Base-by-base conservation (phyloP, 495 filamentous ascomycete genomes). In the Penicillium cataractarum region DNA sequence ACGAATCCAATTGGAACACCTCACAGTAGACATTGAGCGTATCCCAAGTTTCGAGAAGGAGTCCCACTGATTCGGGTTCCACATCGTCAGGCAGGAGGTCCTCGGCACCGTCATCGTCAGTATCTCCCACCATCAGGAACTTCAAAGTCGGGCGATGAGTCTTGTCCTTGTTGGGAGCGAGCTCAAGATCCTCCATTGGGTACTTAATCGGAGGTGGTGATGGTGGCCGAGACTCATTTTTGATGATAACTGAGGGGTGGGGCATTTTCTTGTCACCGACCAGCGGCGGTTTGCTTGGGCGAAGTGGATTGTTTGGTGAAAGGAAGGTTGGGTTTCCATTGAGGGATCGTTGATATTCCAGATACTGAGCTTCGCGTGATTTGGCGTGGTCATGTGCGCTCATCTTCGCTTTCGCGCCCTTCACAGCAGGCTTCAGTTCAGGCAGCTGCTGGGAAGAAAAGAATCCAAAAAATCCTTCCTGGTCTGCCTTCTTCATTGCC, bases 21-120 rank as follows among this genome's bases (percentile, higher is more conserved):
- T 97, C 91, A 67, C 92, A 96, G 70, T 96, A 97, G 33, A 98
- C 94, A 69, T 97, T 98, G 26, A 99, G 82, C 6, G 93, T 97
- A 62, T 96, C 90, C 96, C 96, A 99, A 0, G 89, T 92, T 74
- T 97, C 93, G 29, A 97, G 78, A 10, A 97, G 78, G 13, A 84
- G 81, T 1, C 92, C 92, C 10, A 96, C 86, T 3, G 91, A 92
- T 67, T 90, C 85, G 84, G 92, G 92, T 17, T 84, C 76, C 57
- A 97, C 86, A 40, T 87, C 87, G 62, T 85, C 83, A n/a, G 72
- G 67, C 62, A 82, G 59, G 7, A 80, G 64, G 53, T 80, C 67
- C 55, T 79, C 77, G 32, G 74, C 70, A 24, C 71, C 71, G 15
- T 74, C 61, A 56, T 82, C 73, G 54, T 82, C 76, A 53, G 72